Conservation (phyloP, 306 rosid species). For the Pueraria montana region DNA sequence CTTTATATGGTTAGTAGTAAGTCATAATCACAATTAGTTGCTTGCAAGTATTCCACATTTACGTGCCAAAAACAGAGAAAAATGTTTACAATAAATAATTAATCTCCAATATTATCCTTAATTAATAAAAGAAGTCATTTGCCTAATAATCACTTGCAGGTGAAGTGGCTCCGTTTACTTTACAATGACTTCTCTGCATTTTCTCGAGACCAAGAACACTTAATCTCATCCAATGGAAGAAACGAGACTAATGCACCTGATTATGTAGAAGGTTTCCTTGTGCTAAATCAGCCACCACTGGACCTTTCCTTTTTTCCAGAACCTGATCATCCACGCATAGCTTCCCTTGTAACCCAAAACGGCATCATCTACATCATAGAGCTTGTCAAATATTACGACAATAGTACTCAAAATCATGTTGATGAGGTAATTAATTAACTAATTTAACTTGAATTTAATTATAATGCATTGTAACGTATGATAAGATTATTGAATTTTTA, state of each 20-base stretch:
- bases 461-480: not conserved
- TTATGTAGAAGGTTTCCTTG: conserved; percentile 79
- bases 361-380: conserved; percentile 75
- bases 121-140: conserved; percentile 14
- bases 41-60: not conserved
- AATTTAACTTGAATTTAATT: conserved; percentile 1
- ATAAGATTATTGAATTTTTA: not conserved
- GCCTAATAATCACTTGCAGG: conserved; percentile 57
- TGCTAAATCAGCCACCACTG: conserved; percentile 57
- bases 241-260: conserved; percentile 50
- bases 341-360: conserved; percentile 57
- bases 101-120: not conserved
- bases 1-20: conserved; percentile 26
- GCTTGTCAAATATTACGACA: conserved; percentile 67
- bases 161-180: conserved; percentile 71
- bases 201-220: conserved; percentile 73
- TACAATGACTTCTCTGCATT: conserved; percentile 70
- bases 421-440: conserved; percentile 60
- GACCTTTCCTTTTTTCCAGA: conserved; percentile 77
- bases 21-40: conserved; percentile 37
- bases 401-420: conserved; percentile 30
- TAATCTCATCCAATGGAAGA: conserved; percentile 57
- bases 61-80: conserved; percentile 20
- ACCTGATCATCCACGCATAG: conserved; percentile 61
- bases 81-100: not conserved